A percentile compares a stretch with the other conserved stretches of the same genome.
These are phyloP conservation scores for Podospora comata DNA, from an alignment of 495 filamentous ascomycete genomes.

Conservation along the genomic window DNA sequence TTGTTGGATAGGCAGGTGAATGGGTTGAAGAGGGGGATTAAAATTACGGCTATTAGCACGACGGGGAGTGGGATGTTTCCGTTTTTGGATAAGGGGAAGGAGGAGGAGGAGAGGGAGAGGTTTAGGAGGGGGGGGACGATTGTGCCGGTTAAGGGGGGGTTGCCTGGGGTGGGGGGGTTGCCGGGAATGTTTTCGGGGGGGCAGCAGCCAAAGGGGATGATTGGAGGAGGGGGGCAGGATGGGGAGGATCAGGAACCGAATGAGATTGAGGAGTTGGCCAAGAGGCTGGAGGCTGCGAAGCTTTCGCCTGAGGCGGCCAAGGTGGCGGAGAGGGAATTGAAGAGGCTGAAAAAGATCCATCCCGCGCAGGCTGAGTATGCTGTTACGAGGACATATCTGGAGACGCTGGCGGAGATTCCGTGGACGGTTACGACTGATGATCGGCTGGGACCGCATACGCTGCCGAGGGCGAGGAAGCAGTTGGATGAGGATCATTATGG, in stretches of 20 bases:
- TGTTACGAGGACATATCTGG: slow-evolving; percentile 89
- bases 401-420: slow-evolving; percentile 90
- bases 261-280: slow-evolving; percentile 88
- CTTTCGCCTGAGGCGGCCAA: slow-evolving; percentile 67
- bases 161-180: slow-evolving; percentile 26
- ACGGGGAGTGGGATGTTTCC: slow-evolving; percentile 48
- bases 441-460: slow-evolving; percentile 75
- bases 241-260: slow-evolving; percentile 71
- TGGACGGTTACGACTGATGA: slow-evolving; percentile 88
- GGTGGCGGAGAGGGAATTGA: slow-evolving; percentile 84
- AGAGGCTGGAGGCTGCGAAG: slow-evolving; percentile 76
- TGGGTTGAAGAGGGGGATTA: slow-evolving; percentile 75
- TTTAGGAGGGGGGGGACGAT: slow-evolving; percentile 27
- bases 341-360: slow-evolving; percentile 88
- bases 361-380: slow-evolving; percentile 93
- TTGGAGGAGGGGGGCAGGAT: slow-evolving; percentile 25
- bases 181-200: slow-evolving; percentile 34
- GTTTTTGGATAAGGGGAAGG: slow-evolving; percentile 24
- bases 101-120: slow-evolving; percentile 48
- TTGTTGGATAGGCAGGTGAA: slow-evolving; percentile 75
- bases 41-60: slow-evolving; percentile 68
- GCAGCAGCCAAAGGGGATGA: slow-evolving; percentile 2
- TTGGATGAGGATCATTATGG: slow-evolving; percentile 97
- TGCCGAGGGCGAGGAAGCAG: slow-evolving; percentile 78
- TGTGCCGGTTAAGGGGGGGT: slow-evolving; percentile 26